Conservation (phyloP, 176 grass and related monocot genomes). For the Aegilops umbellulata region DNA sequence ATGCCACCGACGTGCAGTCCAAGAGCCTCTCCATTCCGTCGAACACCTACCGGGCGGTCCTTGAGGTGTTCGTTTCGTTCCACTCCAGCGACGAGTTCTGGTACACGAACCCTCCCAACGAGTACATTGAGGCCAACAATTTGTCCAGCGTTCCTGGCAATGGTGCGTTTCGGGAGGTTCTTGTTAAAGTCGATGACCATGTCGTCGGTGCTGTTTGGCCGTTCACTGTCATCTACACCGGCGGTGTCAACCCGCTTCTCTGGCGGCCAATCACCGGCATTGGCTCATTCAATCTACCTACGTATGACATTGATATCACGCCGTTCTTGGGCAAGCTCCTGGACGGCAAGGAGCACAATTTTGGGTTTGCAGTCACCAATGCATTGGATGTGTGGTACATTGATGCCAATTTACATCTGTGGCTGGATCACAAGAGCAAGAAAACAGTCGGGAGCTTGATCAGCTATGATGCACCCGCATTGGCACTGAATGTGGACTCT, state of each 20-base stretch:
- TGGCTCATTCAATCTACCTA: slow-evolving; percentile 40
- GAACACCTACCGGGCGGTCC: slow-evolving; percentile 49
- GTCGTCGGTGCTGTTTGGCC: slow-evolving; percentile 36
- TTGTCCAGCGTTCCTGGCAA: slow-evolving; percentile 25
- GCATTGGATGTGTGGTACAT: slow-evolving; percentile 36
- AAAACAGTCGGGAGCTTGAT: slow-evolving; percentile 26
- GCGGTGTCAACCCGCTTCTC: slow-evolving; percentile 37
- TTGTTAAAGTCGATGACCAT: slow-evolving; percentile 24
- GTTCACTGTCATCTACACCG: slow-evolving; percentile 42
- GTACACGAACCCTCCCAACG: slow-evolving; percentile 45
- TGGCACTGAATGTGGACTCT: neutral
- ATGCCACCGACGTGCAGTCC: slow-evolving; percentile 30
- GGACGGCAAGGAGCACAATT: slow-evolving; percentile 37
- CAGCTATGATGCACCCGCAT: slow-evolving; percentile 19
- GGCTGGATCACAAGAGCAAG: slow-evolving; percentile 42
- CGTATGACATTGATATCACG: slow-evolving; percentile 48
- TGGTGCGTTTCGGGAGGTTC: slow-evolving; percentile 41
- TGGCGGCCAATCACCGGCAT: slow-evolving; percentile 45
- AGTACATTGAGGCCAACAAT: slow-evolving; percentile 28
- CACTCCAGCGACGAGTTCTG: slow-evolving; percentile 46
- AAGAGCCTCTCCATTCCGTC: slow-evolving; percentile 28
- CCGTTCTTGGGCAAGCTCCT: slow-evolving; percentile 42
- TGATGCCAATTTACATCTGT: slow-evolving; percentile 45
- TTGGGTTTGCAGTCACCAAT: slow-evolving; percentile 42
- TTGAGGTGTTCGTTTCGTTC: slow-evolving; percentile 52